These are phyloP conservation scores for Kitagawia praeruptora DNA, from an alignment of 129 eudicot species.

Conservation along the genomic window DNA sequence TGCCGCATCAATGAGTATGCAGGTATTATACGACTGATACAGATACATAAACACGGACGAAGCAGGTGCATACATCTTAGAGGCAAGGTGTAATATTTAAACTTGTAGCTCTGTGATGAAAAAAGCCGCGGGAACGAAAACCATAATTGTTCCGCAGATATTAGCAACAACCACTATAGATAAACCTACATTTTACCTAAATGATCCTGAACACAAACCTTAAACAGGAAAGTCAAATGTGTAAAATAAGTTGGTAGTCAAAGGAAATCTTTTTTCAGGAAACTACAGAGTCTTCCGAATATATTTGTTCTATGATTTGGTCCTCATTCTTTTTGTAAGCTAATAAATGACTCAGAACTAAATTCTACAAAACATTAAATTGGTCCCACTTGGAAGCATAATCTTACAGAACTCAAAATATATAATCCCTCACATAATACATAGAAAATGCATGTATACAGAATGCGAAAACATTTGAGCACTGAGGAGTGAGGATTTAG, in stretches of 20 bases:
- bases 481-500: neutral
- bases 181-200: neutral
- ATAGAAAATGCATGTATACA: neutral
- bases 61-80: neutral
- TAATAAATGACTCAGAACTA: neutral
- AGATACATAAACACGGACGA: neutral
- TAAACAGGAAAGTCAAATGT: neutral
- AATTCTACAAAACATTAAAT: neutral
- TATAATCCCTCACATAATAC: neutral
- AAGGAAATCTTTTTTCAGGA: neutral
- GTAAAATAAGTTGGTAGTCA: neutral
- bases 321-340: too few relatives aligned
- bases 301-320: neutral
- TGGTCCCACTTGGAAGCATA: neutral
- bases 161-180: neutral
- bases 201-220: neutral
- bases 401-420: neutral
- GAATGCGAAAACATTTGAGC: neutral
- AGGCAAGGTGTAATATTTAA: neutral
- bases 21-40: neutral
- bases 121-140: neutral
- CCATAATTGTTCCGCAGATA: neutral
- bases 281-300: neutral
- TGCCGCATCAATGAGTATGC: neutral
- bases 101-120: neutral